phyloP scores from a whole-genome alignment of 352 stramenopile species.

The Globisporangium solare region DNA sequence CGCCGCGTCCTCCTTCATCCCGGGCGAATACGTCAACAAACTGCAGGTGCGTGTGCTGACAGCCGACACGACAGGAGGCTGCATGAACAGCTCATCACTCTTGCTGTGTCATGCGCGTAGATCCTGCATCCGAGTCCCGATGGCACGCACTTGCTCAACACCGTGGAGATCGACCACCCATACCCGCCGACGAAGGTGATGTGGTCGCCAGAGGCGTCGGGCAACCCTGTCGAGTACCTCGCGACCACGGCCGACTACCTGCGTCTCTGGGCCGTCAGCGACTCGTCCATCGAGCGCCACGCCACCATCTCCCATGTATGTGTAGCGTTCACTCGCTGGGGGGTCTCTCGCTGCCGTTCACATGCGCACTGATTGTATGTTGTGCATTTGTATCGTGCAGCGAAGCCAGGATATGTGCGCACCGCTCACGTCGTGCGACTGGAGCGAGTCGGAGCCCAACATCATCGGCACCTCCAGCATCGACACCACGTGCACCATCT shows the following conservation, averaged over 20 bases:
- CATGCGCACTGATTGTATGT: not conserved
- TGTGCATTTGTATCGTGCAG: conserved; percentile 24
- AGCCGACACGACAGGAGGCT: not conserved
- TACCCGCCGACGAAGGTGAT: conserved; percentile 87
- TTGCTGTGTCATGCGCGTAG: conserved; percentile 16
- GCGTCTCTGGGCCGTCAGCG: conserved; percentile 69
- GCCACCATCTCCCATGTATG: conserved; percentile 69
- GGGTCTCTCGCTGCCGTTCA: conserved; percentile 4
- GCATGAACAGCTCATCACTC: conserved; percentile 4
- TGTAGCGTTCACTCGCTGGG: not conserved
- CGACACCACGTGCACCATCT: conserved; percentile 99
- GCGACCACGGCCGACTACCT: conserved; percentile 84
- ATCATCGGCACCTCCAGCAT: conserved; percentile 96
- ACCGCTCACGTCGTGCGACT: conserved; percentile 98
- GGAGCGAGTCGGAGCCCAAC: conserved; percentile 95
- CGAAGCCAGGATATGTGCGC: conserved; percentile 92
- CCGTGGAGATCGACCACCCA: conserved; percentile 76
- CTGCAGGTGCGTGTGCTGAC: conserved; percentile 55
- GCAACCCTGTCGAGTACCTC: conserved; percentile 55
- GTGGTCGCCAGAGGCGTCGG: conserved; percentile 66
- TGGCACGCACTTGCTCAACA: conserved; percentile 49
- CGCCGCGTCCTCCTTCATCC: conserved; percentile 73
- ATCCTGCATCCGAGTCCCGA: conserved; percentile 56
- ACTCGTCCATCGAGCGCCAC: conserved; percentile 70
- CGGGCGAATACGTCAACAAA: conserved; percentile 85